Evolutionary conservation across 1,139 yeast species (phyloP), one percentile per base, ranked within the genome.

Genomic region (Zhuliangozyma blackwelliae): DNA sequence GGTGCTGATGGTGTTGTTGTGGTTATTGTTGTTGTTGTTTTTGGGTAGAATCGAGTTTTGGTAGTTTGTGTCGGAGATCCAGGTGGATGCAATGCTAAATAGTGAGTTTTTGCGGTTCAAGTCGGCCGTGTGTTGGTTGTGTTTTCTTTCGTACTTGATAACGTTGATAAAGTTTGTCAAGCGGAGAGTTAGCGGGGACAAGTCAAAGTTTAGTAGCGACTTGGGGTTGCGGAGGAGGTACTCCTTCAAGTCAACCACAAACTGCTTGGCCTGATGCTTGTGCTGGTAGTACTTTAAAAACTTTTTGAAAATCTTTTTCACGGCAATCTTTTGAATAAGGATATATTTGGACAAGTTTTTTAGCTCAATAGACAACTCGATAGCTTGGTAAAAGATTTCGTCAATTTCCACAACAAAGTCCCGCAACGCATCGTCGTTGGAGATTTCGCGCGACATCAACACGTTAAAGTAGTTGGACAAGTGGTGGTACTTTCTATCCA

Each of bases 231-330:
- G 54, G 25, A 63, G 55, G 27, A 79, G 54, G 32, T 59, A 61
- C 20, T 62, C 54, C 39, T 61, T 61, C 31, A 68, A 49, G 13
- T 63, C 61, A 35, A 65, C 54, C 5, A 76, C 59, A 27, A 75
- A 62, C 26, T 65, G 65, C 23, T 58, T 50, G 27, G 73, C 68
- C 31, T 57, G 48, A 2, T 55, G 59, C 33, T 58, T 63, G 57
- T 44, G 65, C 43, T 50, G 40, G 37, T 59, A 77, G 64, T 88
- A 79, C 54, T 86, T 87, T 32, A 75, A 53, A 54, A 85, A 82
- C 58, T 89, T 88, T 61, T 89, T 89, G 49, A 88, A 69, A 39
- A 89, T 73, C 60, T 90, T 90, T 46, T 85, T 72, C 34, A 86
- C 68, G 5, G 95, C 97, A 4, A 89, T 80, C 50, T 82, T 81